Conservation (phyloP, 176 grass and related monocot genomes). For the Dendrocalamus sinicus region DNA sequence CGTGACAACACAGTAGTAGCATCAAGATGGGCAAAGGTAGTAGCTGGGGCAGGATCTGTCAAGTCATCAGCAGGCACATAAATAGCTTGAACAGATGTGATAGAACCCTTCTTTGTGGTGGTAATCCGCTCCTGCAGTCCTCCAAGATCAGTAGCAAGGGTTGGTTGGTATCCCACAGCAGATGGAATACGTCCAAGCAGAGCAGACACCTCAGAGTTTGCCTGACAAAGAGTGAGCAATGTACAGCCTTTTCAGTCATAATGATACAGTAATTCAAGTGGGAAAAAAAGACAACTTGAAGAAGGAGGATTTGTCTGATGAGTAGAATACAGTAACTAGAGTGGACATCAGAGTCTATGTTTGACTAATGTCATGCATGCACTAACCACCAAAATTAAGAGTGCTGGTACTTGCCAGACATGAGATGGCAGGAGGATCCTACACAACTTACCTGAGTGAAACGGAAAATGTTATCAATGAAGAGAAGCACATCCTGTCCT, state of each 20-base stretch:
- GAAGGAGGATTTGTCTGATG: background rate
- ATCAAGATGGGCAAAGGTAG: constrained; percentile 97
- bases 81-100: constrained; percentile 96
- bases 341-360: background rate
- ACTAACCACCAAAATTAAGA: constrained; percentile 10
- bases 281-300: background rate
- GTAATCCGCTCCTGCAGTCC: constrained; percentile 95
- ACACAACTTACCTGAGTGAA: constrained; percentile 76
- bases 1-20: constrained; percentile 94
- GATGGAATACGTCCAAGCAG: constrained; percentile 96
- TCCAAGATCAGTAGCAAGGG: constrained; percentile 95
- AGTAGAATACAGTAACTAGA: background rate
- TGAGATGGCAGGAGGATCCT: constrained; percentile 1
- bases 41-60: constrained; percentile 98
- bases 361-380: background rate
- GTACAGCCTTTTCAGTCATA: constrained; percentile 20
- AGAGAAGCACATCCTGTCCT: constrained; percentile 97
- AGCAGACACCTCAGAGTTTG: constrained; percentile 98
- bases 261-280: background rate
- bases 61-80: constrained; percentile 98
- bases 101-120: constrained; percentile 96
- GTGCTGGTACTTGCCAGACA: background rate
- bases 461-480: constrained; percentile 98
- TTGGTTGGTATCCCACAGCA: constrained; percentile 98
- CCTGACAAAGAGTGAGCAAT: constrained; percentile 56